A percentile compares a stretch with the other conserved stretches of the same genome.
phyloP scores from a whole-genome alignment of 2,329 filamentous ascomycete species.

The Fonsecaea erecta region DNA sequence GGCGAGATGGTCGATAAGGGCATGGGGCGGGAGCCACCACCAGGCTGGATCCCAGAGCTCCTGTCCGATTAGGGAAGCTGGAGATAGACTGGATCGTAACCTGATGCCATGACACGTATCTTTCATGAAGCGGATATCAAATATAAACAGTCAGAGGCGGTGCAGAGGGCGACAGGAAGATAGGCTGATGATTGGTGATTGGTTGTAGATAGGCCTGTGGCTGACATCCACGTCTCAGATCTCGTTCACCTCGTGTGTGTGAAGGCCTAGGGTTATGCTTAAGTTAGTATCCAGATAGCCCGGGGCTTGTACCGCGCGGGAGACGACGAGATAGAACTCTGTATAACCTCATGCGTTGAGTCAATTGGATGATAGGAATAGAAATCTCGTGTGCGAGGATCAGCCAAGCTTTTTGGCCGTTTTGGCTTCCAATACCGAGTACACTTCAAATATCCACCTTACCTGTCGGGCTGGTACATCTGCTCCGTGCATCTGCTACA shows the following conservation, averaged over 20 bases:
- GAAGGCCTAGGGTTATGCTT: background rate
- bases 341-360: background rate
- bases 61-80: conserved; percentile 1
- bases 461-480: background rate
- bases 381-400: background rate
- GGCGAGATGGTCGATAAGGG: conserved; percentile 1
- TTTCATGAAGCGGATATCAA: conserved; percentile 10
- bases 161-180: background rate
- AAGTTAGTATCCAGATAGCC: background rate
- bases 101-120: conserved; percentile 8
- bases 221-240: background rate
- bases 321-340: background rate
- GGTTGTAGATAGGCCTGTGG: conserved; percentile 15
- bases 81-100: background rate
- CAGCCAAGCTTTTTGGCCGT: background rate
- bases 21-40: background rate
- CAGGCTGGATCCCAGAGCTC: conserved; percentile 1
- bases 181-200: conserved; percentile 8
- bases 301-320: background rate
- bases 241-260: background rate
- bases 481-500: background rate
- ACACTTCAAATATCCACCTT: background rate
- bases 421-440: no score
- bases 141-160: conserved; percentile 11
- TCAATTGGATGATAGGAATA: background rate